Percentiles rank a stretch among this genome's conserved stretches.
These are phyloP conservation scores for Litsea cubeba DNA, from an alignment of 164 flowering plant genomes.

Conservation along the genomic window DNA sequence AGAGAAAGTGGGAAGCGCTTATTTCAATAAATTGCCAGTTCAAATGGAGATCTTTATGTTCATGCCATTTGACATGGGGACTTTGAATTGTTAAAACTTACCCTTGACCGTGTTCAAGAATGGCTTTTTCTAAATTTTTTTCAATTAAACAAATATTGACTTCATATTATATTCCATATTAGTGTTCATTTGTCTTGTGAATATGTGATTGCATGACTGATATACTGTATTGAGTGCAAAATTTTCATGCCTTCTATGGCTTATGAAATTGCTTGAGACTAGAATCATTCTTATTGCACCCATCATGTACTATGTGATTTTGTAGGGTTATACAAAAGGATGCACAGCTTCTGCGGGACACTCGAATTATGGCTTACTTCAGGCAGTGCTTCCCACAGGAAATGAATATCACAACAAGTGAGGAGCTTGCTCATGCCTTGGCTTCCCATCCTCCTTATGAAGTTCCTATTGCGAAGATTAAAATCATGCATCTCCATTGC, in stretches of 20 bases:
- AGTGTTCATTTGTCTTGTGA: neutral
- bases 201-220: too few species aligned
- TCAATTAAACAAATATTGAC: neutral
- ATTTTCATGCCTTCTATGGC: neutral
- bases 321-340: slow-evolving; percentile 68
- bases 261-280: neutral
- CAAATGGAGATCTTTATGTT: neutral
- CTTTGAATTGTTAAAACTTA: neutral
- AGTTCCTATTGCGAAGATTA: slow-evolving; percentile 59
- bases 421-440: slow-evolving; percentile 78
- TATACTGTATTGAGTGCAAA: neutral
- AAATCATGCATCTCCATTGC: slow-evolving; percentile 70
- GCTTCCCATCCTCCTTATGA: slow-evolving; percentile 86
- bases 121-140: neutral
- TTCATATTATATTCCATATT: neutral
- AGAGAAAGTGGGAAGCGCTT: neutral
- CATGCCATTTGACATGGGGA: neutral
- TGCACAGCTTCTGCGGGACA: slow-evolving; percentile 62
- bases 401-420: slow-evolving; percentile 46
- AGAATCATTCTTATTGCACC: neutral
- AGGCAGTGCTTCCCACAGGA: slow-evolving; percentile 73
- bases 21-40: neutral
- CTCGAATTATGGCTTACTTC: slow-evolving; percentile 73
- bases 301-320: slow-evolving; percentile 7
- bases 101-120: neutral